Evolutionary conservation across 768 basidiomycete species (phyloP).

Genomic region (Hemileccinum rubropunctum): DNA sequence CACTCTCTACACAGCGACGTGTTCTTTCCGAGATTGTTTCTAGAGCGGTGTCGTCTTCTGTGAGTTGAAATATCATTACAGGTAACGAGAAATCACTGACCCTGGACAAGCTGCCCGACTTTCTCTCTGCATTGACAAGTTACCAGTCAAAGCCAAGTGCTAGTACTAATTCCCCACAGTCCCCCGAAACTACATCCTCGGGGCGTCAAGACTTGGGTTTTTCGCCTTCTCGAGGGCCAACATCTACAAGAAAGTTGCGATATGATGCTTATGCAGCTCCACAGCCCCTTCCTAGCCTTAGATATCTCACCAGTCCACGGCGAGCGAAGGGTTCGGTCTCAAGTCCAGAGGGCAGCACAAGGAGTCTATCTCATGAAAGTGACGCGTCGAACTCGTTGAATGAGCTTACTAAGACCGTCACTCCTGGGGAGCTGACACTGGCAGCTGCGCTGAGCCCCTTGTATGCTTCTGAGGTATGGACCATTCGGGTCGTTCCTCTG

Average conservation of each 20-base stretch:
- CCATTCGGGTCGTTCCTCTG: background rate
- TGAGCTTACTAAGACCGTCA: slow-evolving; percentile 26
- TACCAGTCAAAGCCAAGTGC: slow-evolving; percentile 20
- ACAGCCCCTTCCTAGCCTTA: slow-evolving; percentile 44
- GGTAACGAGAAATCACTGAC: slow-evolving; percentile 4
- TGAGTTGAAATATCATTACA: slow-evolving; percentile 32
- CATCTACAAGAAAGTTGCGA: slow-evolving; percentile 50
- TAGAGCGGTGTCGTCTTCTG: slow-evolving; percentile 54
- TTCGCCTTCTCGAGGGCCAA: slow-evolving; percentile 25
- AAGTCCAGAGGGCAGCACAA: slow-evolving; percentile 33
- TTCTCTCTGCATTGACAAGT: slow-evolving; percentile 49
- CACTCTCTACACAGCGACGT: slow-evolving; percentile 43
- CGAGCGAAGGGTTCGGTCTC: slow-evolving; percentile 36
- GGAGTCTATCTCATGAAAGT: slow-evolving; percentile 30
- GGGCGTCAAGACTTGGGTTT: slow-evolving; percentile 16
- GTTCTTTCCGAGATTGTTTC: slow-evolving; percentile 46
- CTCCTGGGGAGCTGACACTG: slow-evolving; percentile 32
- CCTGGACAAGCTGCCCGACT: slow-evolving; percentile 63
- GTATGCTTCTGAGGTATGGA: slow-evolving; percentile 18
- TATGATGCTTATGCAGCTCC: slow-evolving; percentile 73
- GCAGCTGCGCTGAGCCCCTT: slow-evolving; percentile 19
- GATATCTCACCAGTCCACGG: slow-evolving; percentile 31
- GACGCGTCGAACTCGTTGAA: slow-evolving; percentile 22
- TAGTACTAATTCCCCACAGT: background rate
- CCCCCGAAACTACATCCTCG: slow-evolving; percentile 9